These are phyloP conservation scores for Colletotrichum sp. DNA, from an alignment of 2,329 filamentous ascomycete species.

Conservation along the genomic window DNA sequence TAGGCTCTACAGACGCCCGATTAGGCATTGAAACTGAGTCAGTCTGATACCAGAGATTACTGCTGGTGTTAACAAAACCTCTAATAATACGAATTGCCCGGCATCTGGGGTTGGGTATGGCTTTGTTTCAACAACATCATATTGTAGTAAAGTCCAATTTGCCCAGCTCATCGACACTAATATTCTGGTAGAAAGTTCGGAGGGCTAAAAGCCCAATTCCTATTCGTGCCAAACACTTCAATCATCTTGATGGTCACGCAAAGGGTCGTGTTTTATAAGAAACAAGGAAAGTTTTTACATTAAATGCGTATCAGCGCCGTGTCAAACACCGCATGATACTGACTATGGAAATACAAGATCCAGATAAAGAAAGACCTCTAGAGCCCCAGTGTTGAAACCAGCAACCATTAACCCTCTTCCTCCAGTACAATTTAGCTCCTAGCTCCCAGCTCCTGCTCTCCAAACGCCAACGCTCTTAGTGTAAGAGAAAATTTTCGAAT, in stretches of 20 bases:
- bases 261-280: accelerated
- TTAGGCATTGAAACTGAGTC: not conserved
- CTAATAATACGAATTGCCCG: not conserved
- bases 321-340: not conserved
- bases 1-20: not conserved
- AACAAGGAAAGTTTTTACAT: not conserved
- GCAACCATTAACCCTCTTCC: not conserved
- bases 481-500: not conserved
- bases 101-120: not conserved
- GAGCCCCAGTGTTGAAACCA: constrained; percentile 1
- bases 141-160: not conserved
- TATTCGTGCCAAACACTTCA: not conserved
- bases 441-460: not conserved
- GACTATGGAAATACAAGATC: not conserved
- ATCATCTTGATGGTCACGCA: not conserved
- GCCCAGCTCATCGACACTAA: accelerated
- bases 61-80: not conserved
- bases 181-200: not conserved
- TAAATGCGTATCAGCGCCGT: not conserved
- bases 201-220: accelerated
- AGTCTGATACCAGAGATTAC: not conserved
- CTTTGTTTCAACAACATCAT: not conserved
- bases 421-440: not conserved
- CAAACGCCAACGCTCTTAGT: not conserved
- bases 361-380: not conserved